Evolutionary conservation across 1,284 basidiomycete genomes (phyloP).

Genomic region (Ganoderma sp.): DNA sequence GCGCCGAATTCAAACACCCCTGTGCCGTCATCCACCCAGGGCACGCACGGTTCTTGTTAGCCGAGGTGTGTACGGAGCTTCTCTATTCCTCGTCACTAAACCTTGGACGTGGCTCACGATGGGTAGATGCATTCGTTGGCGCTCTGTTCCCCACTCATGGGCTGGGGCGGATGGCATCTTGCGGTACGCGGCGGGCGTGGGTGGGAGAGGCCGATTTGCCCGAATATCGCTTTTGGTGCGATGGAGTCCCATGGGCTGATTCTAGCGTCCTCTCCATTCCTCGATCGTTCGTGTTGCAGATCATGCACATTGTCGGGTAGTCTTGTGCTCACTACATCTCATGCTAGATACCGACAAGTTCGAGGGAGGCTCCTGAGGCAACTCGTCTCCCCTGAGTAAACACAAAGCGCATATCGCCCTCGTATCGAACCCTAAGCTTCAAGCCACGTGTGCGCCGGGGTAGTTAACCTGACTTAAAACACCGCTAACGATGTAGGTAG

Average conservation of each 20-base stretch:
- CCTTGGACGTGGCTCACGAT: background rate
- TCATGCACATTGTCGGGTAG: background rate
- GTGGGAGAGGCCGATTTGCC: slow-evolving; percentile 6
- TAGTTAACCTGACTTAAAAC: background rate
- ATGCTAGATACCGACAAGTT: slow-evolving; percentile 1
- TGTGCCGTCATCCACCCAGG: background rate
- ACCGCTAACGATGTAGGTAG: background rate
- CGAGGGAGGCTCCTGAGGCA: background rate
- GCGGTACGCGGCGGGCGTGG: background rate
- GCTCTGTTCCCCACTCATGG: background rate
- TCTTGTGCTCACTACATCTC: background rate
- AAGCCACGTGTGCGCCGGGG: background rate
- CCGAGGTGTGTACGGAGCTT: background rate
- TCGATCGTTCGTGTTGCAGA: slow-evolving; percentile 3
- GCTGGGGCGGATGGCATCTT: background rate
- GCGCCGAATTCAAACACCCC: background rate
- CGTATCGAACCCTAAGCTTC: slow-evolving; percentile 2
- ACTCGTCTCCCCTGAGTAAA: background rate
- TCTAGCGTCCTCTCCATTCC: slow-evolving; percentile 6
- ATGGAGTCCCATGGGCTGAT: background rate
- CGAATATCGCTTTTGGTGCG: background rate
- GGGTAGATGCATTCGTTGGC: background rate
- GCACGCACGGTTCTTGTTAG: background rate
- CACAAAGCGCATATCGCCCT: background rate
- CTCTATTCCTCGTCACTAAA: background rate